Conservation (phyloP, 2,329 filamentous ascomycete genomes). For the Teratosphaeria zuluensis region DNA sequence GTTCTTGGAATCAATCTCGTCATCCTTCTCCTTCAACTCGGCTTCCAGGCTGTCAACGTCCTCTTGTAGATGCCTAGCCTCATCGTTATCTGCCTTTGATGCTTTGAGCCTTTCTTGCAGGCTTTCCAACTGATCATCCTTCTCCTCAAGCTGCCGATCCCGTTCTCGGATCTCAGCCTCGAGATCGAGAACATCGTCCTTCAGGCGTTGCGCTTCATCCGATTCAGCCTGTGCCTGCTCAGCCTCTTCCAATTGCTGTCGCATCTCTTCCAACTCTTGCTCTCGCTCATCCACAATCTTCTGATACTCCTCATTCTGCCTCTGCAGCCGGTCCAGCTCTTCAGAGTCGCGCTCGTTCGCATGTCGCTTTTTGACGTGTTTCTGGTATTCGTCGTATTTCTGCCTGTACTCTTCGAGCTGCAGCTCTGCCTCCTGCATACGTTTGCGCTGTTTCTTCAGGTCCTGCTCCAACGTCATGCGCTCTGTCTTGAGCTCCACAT, state of each 20-base stretch:
- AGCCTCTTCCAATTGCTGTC: slow-evolving; percentile 31
- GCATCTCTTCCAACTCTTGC: slow-evolving; percentile 33
- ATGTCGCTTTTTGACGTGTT: slow-evolving; percentile 68
- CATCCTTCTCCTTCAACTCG: slow-evolving; percentile 41
- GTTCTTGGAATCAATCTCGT: slow-evolving; percentile 28
- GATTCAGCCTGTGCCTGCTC: slow-evolving; percentile 27
- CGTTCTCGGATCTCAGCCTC: slow-evolving; percentile 44
- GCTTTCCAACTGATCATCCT: slow-evolving; percentile 42
- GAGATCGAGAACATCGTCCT: slow-evolving; percentile 40
- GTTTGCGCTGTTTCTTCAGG: slow-evolving; percentile 76
- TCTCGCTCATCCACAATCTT: slow-evolving; percentile 31
- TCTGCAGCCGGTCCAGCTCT: slow-evolving; percentile 44
- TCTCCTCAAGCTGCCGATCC: slow-evolving; percentile 26
- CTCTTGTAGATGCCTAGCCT: slow-evolving; percentile 51
- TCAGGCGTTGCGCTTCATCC: slow-evolving; percentile 28
- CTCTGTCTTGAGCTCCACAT: slow-evolving; percentile 90
- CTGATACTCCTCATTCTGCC: slow-evolving; percentile 35
- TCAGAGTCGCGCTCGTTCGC: slow-evolving; percentile 57
- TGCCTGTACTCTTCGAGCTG: slow-evolving; percentile 76
- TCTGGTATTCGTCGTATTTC: slow-evolving; percentile 73
- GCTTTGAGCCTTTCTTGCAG: slow-evolving; percentile 29
- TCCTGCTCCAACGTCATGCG: slow-evolving; percentile 84
- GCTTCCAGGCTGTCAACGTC: slow-evolving; percentile 43
- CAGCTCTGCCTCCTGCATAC: slow-evolving; percentile 68
- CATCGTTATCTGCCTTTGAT: slow-evolving; percentile 26